Percentiles rank a stretch among this genome's conserved stretches.
These are phyloP conservation scores for Postia placenta DNA, from an alignment of 768 basidiomycete species.

Conservation along the genomic window DNA sequence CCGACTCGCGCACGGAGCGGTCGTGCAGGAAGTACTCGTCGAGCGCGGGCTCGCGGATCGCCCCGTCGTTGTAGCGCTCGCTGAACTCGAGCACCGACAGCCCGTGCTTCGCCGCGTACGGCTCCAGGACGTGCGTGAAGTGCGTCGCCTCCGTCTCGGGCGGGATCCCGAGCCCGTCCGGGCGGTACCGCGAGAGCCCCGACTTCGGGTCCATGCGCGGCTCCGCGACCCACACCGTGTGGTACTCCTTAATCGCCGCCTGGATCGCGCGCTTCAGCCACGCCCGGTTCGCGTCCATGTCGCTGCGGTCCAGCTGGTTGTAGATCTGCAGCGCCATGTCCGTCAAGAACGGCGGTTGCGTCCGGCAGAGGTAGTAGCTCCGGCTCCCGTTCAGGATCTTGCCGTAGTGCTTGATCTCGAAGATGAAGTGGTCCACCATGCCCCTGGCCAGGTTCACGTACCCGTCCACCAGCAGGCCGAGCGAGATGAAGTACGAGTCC, in stretches of 20 bases:
- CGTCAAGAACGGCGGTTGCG: slow-evolving; percentile 97
- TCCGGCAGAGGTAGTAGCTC: slow-evolving; percentile 90
- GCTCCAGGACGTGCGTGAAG: slow-evolving; percentile 96
- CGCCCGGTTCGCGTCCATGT: slow-evolving; percentile 69
- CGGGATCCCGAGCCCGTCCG: slow-evolving; percentile 91
- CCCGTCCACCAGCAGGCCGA: slow-evolving; percentile 93
- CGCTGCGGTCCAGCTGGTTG: slow-evolving; percentile 87
- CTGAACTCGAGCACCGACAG: slow-evolving; percentile 94
- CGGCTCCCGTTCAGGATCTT: slow-evolving; percentile 96
- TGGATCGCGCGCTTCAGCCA: slow-evolving; percentile 97
- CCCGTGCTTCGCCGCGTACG: slow-evolving; percentile 88
- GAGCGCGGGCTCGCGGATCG: slow-evolving; percentile 76
- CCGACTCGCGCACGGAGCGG: slow-evolving; percentile 92
- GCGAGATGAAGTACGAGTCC: slow-evolving; percentile 92
- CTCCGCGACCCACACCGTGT: slow-evolving; percentile 93
- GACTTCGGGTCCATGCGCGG: slow-evolving; percentile 94
- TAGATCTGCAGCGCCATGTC: slow-evolving; percentile 98
- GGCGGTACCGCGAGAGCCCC: slow-evolving; percentile 90
- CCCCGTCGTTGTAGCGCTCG: slow-evolving; percentile 87
- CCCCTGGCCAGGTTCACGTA: slow-evolving; percentile 92
- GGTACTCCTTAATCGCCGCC: slow-evolving; percentile 98
- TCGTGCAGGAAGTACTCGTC: slow-evolving; percentile 99
- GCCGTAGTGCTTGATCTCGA: slow-evolving; percentile 97
- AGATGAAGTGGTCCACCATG: slow-evolving; percentile 98
- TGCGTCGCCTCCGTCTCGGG: slow-evolving; percentile 98